Percentiles rank a stretch among this genome's conserved stretches.
Evolutionary conservation across 352 stramenopile genomes (phyloP).

Genomic region (Vaucheria bursata): DNA sequence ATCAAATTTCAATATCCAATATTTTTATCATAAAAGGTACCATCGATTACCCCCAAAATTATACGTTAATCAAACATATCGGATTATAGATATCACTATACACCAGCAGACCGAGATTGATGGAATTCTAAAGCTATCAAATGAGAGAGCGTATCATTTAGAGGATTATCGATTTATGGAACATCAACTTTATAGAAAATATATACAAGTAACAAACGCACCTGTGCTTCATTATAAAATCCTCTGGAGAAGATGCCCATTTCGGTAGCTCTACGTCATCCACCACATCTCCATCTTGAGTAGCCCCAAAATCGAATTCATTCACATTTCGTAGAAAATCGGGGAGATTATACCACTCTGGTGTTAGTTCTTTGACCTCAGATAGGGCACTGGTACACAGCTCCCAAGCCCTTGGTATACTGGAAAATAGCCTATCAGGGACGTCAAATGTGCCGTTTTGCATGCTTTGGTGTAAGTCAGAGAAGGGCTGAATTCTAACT

Average conservation of each 20-base stretch:
- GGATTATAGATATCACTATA: too few relatives aligned
- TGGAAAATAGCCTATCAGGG: slow-evolving; percentile 90
- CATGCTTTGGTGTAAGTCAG: slow-evolving; percentile 77
- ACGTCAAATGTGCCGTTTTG: slow-evolving; percentile 88
- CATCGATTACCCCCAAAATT: too few relatives aligned
- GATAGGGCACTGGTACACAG: slow-evolving; percentile 90
- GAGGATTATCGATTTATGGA: too few relatives aligned
- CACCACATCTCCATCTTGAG: slow-evolving; percentile 67
- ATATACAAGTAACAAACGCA: too few relatives aligned
- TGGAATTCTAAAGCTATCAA: too few relatives aligned
- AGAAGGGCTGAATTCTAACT: slow-evolving; percentile 90
- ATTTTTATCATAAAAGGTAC: slow-evolving; percentile 72
- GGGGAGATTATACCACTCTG: slow-evolving; percentile 89
- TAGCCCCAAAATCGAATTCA: slow-evolving; percentile 79
- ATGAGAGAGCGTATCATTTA: too few relatives aligned
- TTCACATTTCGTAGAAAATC: slow-evolving; percentile 92
- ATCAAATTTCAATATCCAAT: slow-evolving; percentile 84
- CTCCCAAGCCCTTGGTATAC: slow-evolving; percentile 80
- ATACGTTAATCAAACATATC: too few relatives aligned
- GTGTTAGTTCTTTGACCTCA: slow-evolving; percentile 97
- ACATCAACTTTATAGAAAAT: slow-evolving; percentile 80
- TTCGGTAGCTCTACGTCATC: slow-evolving; percentile 80
- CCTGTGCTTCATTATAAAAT: slow-evolving; percentile 86
- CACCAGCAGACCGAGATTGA: too few relatives aligned
- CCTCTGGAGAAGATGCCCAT: slow-evolving; percentile 80